Conservation (phyloP, 768 basidiomycete genomes). For the Rhodosporidiobolus odoratus region DNA sequence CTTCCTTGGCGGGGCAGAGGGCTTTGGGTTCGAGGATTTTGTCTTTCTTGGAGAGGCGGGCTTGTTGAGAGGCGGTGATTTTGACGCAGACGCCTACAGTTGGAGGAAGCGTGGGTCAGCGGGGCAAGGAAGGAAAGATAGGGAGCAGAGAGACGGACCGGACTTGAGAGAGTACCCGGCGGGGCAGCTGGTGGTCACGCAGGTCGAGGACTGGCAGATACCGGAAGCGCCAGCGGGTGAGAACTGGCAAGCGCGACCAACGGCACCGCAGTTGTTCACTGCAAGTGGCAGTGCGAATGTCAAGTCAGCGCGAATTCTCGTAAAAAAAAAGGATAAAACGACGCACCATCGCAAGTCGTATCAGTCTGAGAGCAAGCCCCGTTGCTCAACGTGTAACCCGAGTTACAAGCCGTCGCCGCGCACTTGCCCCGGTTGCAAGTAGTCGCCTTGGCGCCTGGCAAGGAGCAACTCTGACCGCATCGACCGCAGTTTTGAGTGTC, state of each 20-base stretch:
- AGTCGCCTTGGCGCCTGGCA: constrained; percentile 4
- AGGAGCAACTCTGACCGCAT: constrained; percentile 15
- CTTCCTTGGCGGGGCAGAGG: constrained; percentile 27
- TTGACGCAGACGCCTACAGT: constrained; percentile 32
- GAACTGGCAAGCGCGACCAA: constrained; percentile 25
- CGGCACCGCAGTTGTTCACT: constrained; percentile 31
- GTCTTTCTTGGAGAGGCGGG: constrained; percentile 21
- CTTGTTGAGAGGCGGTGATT: constrained; percentile 19
- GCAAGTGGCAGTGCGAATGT: background rate
- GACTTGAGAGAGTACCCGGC: constrained; percentile 14
- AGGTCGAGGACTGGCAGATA: constrained; percentile 12
- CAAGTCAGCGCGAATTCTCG: background rate
- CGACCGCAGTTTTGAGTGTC: constrained; percentile 13
- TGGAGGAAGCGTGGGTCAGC: background rate
- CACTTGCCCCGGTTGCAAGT: constrained; percentile 25
- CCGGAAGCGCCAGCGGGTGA: constrained; percentile 19
- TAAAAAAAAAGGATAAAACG: background rate
- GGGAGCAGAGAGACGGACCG: constrained; percentile 2
- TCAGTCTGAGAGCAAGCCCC: constrained; percentile 10
- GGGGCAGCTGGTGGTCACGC: constrained; percentile 18
- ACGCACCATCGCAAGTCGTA: constrained; percentile 17
- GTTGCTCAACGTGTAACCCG: constrained; percentile 17
- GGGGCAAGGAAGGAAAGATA: background rate
- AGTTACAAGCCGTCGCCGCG: constrained; percentile 5
- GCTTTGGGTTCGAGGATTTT: constrained; percentile 9